phyloP scores from a whole-genome alignment of 352 stramenopile genomes.

The Plasmopara halstedii region DNA sequence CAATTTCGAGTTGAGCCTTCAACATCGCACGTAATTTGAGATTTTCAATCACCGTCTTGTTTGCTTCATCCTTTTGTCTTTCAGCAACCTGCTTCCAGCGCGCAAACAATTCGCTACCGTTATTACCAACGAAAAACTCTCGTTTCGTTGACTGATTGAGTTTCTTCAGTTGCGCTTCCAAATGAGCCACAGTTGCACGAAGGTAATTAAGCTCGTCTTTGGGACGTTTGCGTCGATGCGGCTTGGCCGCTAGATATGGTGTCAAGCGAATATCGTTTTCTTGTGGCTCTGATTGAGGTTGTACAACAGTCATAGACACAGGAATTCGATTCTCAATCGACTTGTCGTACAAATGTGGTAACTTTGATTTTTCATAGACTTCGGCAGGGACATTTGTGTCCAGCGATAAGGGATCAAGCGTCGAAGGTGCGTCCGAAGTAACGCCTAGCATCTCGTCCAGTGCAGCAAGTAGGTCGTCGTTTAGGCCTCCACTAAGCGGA shows the following conservation, averaged over 20 bases:
- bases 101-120: constrained; percentile 17
- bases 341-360: constrained; percentile 12
- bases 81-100: constrained; percentile 26
- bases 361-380: constrained; percentile 13
- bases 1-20: constrained; percentile 23
- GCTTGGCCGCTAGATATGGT: constrained; percentile 15
- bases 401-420: constrained; percentile 1
- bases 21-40: constrained; percentile 27
- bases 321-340: neutral
- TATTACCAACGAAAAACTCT: constrained; percentile 10
- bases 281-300: neutral
- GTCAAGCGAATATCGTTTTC: constrained; percentile 17
- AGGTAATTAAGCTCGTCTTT: constrained; percentile 37
- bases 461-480: constrained; percentile 18
- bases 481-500: constrained; percentile 6
- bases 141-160: constrained; percentile 9
- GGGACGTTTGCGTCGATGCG: constrained; percentile 21
- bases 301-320: neutral
- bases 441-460: constrained; percentile 23
- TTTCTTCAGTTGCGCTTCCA: constrained; percentile 21
- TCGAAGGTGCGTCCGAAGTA: constrained; percentile 4
- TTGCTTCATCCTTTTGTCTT: constrained; percentile 23
- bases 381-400: constrained; percentile 11
- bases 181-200: constrained; percentile 16
- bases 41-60: constrained; percentile 26